Conservation (phyloP, 495 filamentous ascomycete species). For the Cladorrhinum samala region DNA sequence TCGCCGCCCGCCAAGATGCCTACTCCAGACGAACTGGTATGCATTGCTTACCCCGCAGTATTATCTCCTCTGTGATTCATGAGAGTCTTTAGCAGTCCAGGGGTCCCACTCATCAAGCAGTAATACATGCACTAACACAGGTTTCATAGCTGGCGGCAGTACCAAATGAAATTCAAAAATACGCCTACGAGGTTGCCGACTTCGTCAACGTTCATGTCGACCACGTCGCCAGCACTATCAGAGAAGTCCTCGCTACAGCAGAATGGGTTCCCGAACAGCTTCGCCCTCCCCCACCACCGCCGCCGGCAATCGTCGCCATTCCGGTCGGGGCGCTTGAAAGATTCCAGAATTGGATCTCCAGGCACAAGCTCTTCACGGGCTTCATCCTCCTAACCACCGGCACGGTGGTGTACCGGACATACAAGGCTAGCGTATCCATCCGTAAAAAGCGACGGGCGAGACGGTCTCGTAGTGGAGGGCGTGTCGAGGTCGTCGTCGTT, state of each 20-base stretch:
- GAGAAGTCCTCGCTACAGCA: slow-evolving; percentile 56
- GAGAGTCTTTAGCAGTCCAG: too few species aligned
- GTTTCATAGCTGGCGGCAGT: slow-evolving; percentile 21
- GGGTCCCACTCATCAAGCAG: too few species aligned
- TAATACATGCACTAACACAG: background rate
- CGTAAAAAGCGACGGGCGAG: slow-evolving; percentile 66
- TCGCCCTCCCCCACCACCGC: slow-evolving; percentile 51
- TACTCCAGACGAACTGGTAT: background rate
- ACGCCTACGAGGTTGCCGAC: slow-evolving; percentile 53
- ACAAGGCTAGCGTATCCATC: slow-evolving; percentile 52
- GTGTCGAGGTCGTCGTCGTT: slow-evolving; percentile 84
- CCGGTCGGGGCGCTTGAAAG: slow-evolving; percentile 32
- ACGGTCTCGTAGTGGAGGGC: slow-evolving; percentile 73
- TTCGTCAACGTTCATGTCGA: slow-evolving; percentile 74
- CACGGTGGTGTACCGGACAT: slow-evolving; percentile 59
- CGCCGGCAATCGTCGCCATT: slow-evolving; percentile 33
- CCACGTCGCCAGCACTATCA: slow-evolving; percentile 53
- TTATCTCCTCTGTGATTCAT: too few species aligned
- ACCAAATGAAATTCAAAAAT: slow-evolving; percentile 55
- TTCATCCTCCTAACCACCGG: slow-evolving; percentile 63
- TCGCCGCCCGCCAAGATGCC: too few species aligned
- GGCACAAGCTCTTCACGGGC: slow-evolving; percentile 63
- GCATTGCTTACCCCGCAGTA: too few species aligned
- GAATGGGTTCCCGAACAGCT: slow-evolving; percentile 65
- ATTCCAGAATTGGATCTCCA: slow-evolving; percentile 54